Evolutionary conservation across 768 basidiomycete species (phyloP).

Genomic region (Mycena galopus): DNA sequence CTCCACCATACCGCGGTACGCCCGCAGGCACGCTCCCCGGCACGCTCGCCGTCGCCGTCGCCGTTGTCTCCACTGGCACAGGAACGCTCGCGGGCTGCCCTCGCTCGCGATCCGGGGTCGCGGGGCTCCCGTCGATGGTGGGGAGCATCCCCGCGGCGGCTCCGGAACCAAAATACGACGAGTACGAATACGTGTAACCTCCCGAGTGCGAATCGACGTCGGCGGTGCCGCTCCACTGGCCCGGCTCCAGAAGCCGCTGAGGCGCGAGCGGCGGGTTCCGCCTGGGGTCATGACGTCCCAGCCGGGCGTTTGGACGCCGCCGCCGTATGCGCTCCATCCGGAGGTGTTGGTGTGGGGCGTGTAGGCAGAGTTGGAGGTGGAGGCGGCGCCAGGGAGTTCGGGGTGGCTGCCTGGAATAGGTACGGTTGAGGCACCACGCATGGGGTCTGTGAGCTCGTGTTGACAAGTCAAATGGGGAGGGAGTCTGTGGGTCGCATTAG

Average conservation of each 20-base stretch:
- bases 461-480: conserved; percentile 10
- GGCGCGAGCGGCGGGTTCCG: conserved; percentile 64
- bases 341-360: neutral
- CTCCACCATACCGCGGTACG: neutral
- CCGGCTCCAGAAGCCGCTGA: conserved; percentile 85
- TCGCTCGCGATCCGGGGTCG: conserved; percentile 2
- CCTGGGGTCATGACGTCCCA: conserved; percentile 59
- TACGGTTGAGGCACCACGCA: conserved; percentile 76
- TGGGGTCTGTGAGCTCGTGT: conserved; percentile 90
- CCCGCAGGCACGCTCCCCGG: conserved; percentile 4
- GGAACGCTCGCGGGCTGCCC: neutral
- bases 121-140: conserved; percentile 34
- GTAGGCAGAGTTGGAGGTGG: neutral
- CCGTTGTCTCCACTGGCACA: too few species aligned
- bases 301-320: conserved; percentile 26
- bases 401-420: conserved; percentile 75
- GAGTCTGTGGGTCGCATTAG: neutral
- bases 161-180: neutral
- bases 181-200: neutral
- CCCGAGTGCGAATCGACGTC: conserved; percentile 60
- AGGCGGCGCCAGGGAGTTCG: conserved; percentile 30
- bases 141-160: conserved; percentile 9
- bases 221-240: conserved; percentile 79
- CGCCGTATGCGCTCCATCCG: neutral
- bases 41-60: neutral